These are phyloP conservation scores for Wickerhamiella shivajii DNA, from an alignment of 805 yeast genomes.

Conservation along the genomic window DNA sequence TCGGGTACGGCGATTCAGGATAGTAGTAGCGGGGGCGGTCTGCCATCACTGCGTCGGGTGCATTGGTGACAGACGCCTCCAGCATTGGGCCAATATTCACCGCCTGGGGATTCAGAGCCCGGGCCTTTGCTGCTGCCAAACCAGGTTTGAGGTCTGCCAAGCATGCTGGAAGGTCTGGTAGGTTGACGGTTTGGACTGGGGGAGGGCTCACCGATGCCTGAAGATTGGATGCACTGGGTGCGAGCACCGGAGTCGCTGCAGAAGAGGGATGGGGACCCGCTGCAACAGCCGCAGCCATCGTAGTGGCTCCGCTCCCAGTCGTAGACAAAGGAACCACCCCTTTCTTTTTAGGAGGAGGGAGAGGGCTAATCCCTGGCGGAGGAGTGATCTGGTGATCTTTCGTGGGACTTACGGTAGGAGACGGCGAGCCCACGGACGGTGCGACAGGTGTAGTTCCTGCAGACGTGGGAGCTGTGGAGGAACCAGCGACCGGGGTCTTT, in stretches of 20 bases:
- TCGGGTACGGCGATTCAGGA: constrained; percentile 76
- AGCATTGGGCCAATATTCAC: constrained; percentile 36
- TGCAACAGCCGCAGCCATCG: too few species aligned
- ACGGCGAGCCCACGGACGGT: too few species aligned
- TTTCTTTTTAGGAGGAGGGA: too few species aligned
- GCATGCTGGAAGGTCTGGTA: constrained; percentile 17
- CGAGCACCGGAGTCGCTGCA: too few species aligned
- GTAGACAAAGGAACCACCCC: too few species aligned
- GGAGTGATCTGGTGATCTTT: too few species aligned
- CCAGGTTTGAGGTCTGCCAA: constrained; percentile 36
- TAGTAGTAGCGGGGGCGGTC: constrained; percentile 67
- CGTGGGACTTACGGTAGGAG: too few species aligned
- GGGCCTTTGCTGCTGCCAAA: constrained; percentile 20
- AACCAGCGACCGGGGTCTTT: constrained; percentile 5
- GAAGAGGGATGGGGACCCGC: too few species aligned
- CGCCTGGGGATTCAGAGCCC: background rate
- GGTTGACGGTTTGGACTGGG: constrained; percentile 11
- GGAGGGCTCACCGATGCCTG: background rate
- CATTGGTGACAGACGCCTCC: constrained; percentile 67
- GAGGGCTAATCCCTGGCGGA: too few species aligned
- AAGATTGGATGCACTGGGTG: too few species aligned
- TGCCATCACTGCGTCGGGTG: constrained; percentile 88
- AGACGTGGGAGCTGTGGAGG: constrained; percentile 11
- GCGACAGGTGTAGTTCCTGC: too few species aligned
- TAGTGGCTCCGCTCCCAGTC: too few species aligned